Conservation (phyloP, 2,329 filamentous ascomycete species). For the Apiospora arundinis region DNA sequence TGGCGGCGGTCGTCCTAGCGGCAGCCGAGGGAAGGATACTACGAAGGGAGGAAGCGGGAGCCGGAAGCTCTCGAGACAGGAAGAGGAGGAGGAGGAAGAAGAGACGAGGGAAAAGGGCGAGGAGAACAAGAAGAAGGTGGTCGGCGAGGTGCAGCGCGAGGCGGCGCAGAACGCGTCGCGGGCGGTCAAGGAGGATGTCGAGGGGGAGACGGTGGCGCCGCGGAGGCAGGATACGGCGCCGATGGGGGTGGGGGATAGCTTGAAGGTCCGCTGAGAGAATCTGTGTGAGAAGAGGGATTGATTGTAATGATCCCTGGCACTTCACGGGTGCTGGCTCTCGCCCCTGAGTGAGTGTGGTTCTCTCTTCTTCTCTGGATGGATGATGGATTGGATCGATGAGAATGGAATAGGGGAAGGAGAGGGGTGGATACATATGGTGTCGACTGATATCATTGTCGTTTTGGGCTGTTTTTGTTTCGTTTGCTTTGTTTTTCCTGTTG, state of each 20-base stretch:
- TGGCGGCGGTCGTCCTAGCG: background rate
- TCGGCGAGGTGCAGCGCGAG: background rate
- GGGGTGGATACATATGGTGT: background rate
- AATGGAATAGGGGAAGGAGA: background rate
- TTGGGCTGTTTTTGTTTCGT: background rate
- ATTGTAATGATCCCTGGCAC: no score
- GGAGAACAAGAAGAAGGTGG: slow-evolving; percentile 13
- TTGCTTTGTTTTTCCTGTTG: slow-evolving; percentile 6
- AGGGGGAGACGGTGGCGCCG: slow-evolving; percentile 1
- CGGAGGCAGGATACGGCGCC: background rate
- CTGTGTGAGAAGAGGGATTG: no score
- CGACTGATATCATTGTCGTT: background rate
- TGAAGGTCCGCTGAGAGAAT: background rate
- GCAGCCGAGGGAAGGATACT: background rate
- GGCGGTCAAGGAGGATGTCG: slow-evolving; percentile 5
- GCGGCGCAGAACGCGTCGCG: slow-evolving; percentile 8
- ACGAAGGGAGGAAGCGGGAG: background rate
- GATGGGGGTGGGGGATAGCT: background rate
- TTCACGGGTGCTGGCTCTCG: no score
- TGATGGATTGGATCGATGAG: background rate
- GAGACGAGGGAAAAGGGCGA: background rate
- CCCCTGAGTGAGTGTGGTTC: no score
- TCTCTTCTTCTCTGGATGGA: background rate
- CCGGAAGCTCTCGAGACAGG: background rate
- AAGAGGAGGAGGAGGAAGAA: background rate